These are phyloP conservation scores for Dipteronia sinensis DNA, from an alignment of 345 rosid genomes.

Conservation along the genomic window DNA sequence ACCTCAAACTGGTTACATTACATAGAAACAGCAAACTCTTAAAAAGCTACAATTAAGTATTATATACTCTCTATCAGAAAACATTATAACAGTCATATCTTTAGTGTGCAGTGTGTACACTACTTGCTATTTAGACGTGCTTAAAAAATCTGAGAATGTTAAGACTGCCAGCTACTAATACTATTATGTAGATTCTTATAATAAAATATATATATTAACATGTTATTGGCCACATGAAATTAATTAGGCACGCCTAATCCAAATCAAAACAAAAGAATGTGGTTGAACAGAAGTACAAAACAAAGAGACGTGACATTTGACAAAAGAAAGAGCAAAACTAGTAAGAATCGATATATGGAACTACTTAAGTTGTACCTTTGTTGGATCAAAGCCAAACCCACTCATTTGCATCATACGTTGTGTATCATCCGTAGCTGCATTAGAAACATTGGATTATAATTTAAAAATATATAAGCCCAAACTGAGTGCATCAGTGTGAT, in stretches of 20 bases:
- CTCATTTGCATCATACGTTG: slow-evolving; percentile 99
- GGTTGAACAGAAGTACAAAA: neutral
- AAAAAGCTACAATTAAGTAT: neutral
- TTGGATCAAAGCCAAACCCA: slow-evolving; percentile 91
- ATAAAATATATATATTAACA: neutral
- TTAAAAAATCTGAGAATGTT: neutral
- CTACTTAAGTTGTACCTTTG: slow-evolving; percentile 56
- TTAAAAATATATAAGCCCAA: neutral
- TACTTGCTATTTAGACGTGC: neutral
- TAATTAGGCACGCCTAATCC: neutral
- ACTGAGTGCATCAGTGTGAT: neutral
- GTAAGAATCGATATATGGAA: slow-evolving; percentile 8
- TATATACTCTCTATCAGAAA: neutral
- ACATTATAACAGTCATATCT: neutral
- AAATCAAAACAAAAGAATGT: neutral
- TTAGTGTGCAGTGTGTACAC: neutral
- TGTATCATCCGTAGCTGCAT: slow-evolving; percentile 84
- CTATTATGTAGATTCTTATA: neutral
- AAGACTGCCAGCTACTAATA: neutral
- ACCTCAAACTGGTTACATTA: neutral
- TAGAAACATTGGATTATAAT: slow-evolving; percentile 7
- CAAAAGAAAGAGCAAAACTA: neutral
- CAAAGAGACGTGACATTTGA: slow-evolving; percentile 9
- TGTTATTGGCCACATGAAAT: neutral
- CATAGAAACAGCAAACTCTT: neutral